These are phyloP conservation scores for Lanmaoa rubissima DNA, from an alignment of 768 basidiomycete species.

Conservation along the genomic window DNA sequence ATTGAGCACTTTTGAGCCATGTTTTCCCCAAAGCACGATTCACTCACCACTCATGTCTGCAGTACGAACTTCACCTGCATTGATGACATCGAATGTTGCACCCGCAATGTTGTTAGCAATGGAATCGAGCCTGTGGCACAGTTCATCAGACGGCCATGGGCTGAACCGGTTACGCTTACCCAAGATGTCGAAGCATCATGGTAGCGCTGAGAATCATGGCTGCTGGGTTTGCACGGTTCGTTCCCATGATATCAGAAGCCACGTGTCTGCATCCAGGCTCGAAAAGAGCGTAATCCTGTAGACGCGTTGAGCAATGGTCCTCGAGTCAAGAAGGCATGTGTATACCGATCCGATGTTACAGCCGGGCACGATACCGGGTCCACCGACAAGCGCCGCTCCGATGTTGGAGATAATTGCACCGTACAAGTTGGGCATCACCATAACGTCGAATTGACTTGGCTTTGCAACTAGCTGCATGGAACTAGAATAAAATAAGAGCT, in stretches of 20 bases:
- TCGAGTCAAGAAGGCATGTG: conserved; percentile 13
- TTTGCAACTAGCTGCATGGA: conserved; percentile 99
- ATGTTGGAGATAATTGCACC: conserved; percentile 98
- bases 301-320: background rate
- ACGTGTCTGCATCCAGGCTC: conserved; percentile 98
- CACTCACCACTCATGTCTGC: conserved; percentile 91
- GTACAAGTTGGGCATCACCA: conserved; percentile 99
- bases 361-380: conserved; percentile 96
- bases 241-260: conserved; percentile 94
- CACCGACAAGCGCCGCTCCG: conserved; percentile 96
- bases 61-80: conserved; percentile 83
- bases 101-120: conserved; percentile 92
- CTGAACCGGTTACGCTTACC: conserved; percentile 46
- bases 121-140: conserved; percentile 65
- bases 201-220: conserved; percentile 97
- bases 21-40: background rate
- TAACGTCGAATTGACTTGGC: conserved; percentile 96
- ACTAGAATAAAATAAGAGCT: conserved; percentile 37
- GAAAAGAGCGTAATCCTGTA: conserved; percentile 92
- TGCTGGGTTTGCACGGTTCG: conserved; percentile 93
- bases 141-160: conserved; percentile 15
- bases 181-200: conserved; percentile 96
- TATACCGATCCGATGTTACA: conserved; percentile 92
- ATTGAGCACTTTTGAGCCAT: conserved; percentile 14
- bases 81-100: conserved; percentile 91